These are phyloP conservation scores for Hysterangium stoloniferum DNA, from an alignment of 768 basidiomycete species.

Conservation along the genomic window DNA sequence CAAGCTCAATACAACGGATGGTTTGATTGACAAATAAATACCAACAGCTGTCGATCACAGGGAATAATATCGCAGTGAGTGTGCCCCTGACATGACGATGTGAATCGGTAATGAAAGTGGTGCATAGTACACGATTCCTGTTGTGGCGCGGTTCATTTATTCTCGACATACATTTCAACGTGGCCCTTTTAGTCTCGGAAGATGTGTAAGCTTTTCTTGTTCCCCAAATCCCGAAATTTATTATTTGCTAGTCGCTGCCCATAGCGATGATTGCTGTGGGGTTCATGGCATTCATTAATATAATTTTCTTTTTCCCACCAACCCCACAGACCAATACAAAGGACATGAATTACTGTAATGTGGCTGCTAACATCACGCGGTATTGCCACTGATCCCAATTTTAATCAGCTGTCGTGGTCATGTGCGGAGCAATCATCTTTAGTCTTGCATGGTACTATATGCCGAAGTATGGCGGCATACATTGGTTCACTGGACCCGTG, in stretches of 20 bases:
- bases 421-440: constrained; percentile 49
- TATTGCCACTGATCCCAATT: too few relatives aligned
- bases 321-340: constrained; percentile 36
- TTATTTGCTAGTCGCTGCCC: constrained; percentile 50
- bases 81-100: too few relatives aligned
- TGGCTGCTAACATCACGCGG: too few relatives aligned
- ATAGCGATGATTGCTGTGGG: constrained; percentile 44
- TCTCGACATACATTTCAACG: constrained; percentile 34
- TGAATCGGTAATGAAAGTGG: too few relatives aligned
- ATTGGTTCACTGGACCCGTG: constrained; percentile 69
- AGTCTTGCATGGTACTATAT: constrained; percentile 60
- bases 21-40: too few relatives aligned
- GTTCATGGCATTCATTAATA: constrained; percentile 59
- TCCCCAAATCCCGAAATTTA: not conserved
- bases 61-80: constrained; percentile 12
- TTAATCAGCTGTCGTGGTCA: constrained; percentile 40
- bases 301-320: constrained; percentile 59
- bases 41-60: not conserved
- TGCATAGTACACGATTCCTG: constrained; percentile 36
- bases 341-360: constrained; percentile 56
- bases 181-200: constrained; percentile 42
- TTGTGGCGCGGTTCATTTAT: constrained; percentile 42
- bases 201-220: constrained; percentile 22
- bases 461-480: constrained; percentile 51
- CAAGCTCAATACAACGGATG: too few relatives aligned